Evolutionary conservation across 306 rosid species (phyloP).

Genomic region (Trifolium fragiferum): DNA sequence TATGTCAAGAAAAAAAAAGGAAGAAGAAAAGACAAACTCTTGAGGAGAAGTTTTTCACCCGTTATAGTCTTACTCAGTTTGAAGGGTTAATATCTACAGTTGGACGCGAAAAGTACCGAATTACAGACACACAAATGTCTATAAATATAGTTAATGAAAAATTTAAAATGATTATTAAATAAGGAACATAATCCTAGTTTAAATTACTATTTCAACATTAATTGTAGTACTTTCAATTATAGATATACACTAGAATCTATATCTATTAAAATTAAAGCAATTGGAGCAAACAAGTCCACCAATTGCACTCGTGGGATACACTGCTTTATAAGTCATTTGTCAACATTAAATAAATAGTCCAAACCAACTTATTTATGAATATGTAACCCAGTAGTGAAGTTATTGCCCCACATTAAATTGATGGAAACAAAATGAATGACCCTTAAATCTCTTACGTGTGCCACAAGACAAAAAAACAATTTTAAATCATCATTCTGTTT

Average conservation of each 20-base stretch:
- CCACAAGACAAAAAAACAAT: neutral
- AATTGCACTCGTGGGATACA: constrained; percentile 32
- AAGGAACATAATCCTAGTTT: neutral
- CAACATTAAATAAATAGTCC: constrained; percentile 18
- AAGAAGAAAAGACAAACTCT: neutral
- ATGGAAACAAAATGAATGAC: neutral
- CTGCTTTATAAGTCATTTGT: constrained; percentile 8
- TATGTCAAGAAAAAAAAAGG: too few relatives aligned
- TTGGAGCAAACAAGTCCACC: constrained; percentile 19
- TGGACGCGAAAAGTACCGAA: neutral
- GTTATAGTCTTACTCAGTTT: neutral
- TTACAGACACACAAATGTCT: neutral
- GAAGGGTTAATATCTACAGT: neutral
- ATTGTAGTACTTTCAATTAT: too few relatives aligned
- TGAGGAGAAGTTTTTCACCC: neutral
- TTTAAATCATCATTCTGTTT: neutral
- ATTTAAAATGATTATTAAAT: neutral
- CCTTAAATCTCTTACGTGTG: neutral
- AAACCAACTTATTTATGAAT: constrained; percentile 35
- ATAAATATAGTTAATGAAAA: too few relatives aligned
- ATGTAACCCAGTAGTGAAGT: constrained; percentile 39
- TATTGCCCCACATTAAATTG: constrained; percentile 39
- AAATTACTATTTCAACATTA: too few relatives aligned
- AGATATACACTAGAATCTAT: too few relatives aligned
- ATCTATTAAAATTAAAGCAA: too few relatives aligned